Evolutionary conservation across 179 eudicot species (phyloP), one percentile per base, ranked within the genome.

Genomic region (Drosera spatulata): DNA sequence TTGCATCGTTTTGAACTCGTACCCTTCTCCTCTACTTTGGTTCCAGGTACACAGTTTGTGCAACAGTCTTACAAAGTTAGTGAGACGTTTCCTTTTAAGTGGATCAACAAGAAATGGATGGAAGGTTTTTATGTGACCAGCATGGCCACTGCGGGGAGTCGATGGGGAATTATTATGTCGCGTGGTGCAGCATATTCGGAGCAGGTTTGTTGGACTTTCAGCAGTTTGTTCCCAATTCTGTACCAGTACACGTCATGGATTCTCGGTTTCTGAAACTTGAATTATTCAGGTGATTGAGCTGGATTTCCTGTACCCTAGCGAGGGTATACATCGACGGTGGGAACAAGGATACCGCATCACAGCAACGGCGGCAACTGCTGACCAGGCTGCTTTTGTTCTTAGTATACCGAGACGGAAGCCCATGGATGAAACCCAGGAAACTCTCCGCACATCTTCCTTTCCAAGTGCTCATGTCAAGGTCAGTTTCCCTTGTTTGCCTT

Each of bases 391-490:
- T 62, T 47, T 87, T 39, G 84, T 91, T 62, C 85, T 91, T 39
- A 91, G 97, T 72, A 74, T 78, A 39, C 94, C 94, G 33, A 78
- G 88, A 75, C 74, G 85, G 72, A 91, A 76, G 70, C 90, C 88
- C 38, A 56, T 68, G 0, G 96, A 91, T 70, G 97, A 91, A 73
- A 91, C 97, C 53, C 97, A 91, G 69, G 97, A 91, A 77, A 91
- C 97, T 33, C 94, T 91, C 9, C 79, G 97, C 39, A 91, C 96
- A 59, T 81, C 94, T 61, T 86, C 91, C 48, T 91, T 91, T 66
- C 97, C 97, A n/a, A 87, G 96, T 48, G 70, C 88, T 50, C 97
- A 91, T 79, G 94, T 87, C n/a, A 91, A 91, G 94, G 97, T 91
- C 63, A 57, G 22, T 51, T 50, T 10, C 55, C 41, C 6, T 37